Evolutionary conservation across 345 rosid species (phyloP).

Genomic region (Hibiscus mutabilis): DNA sequence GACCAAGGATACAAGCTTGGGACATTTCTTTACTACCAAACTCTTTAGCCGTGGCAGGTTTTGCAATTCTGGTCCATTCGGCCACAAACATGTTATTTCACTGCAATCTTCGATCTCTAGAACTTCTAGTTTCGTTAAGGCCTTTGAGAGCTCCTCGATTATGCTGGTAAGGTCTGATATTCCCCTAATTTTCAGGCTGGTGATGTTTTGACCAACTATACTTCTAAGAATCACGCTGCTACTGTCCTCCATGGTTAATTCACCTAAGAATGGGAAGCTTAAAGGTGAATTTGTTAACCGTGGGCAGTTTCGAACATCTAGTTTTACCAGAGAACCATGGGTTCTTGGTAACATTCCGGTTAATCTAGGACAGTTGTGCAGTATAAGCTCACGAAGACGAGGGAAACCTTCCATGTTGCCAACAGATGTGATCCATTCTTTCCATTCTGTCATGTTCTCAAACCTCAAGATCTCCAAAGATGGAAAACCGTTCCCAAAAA

Average conservation of each 20-base stretch:
- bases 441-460: slow-evolving; percentile 19
- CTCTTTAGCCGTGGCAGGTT: not conserved
- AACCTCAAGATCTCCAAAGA: slow-evolving; percentile 18
- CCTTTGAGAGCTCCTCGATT: not conserved
- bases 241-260: slow-evolving; percentile 1
- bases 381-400: slow-evolving; percentile 18
- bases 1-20: slow-evolving; percentile 6
- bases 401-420: slow-evolving; percentile 10
- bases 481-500: slow-evolving; percentile 16
- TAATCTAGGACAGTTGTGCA: slow-evolving; percentile 16
- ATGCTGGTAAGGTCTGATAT: slow-evolving; percentile 8
- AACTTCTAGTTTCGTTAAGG: slow-evolving; percentile 2
- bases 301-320: slow-evolving; percentile 11
- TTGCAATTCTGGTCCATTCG: not conserved
- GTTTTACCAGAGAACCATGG: slow-evolving; percentile 3
- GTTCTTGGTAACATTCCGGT: slow-evolving; percentile 3
- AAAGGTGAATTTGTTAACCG: not conserved
- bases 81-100: slow-evolving; percentile 6
- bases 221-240: not conserved
- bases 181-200: not conserved
- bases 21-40: slow-evolving; percentile 6
- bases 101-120: slow-evolving; percentile 6
- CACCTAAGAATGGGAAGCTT: not conserved
- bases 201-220: not conserved
- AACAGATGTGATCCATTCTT: slow-evolving; percentile 19